Evolutionary conservation across 179 eudicot species (phyloP).

Genomic region (Drosera spatulata): DNA sequence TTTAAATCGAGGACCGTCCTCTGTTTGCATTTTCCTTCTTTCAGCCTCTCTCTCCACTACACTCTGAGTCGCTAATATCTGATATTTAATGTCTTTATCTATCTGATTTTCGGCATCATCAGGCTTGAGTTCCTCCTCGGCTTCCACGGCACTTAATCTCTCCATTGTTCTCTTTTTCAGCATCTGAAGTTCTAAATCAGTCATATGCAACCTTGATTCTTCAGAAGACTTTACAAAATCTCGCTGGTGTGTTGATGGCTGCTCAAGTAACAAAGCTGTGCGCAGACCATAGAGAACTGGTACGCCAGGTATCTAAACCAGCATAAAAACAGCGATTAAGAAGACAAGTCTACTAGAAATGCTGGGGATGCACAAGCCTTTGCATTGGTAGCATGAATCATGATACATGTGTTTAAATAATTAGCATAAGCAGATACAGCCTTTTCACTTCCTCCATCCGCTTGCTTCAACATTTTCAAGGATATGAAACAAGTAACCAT

Average conservation of each 20-base stretch:
- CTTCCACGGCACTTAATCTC: conserved; percentile 14
- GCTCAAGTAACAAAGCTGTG: conserved; percentile 63
- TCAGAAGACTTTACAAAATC: conserved; percentile 58
- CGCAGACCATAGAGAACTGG: conserved; percentile 71
- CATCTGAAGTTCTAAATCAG: conserved; percentile 44
- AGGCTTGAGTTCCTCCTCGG: conserved; percentile 20
- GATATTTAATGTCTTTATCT: conserved; percentile 14
- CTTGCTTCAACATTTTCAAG: too few species aligned
- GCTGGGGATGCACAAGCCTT: not conserved
- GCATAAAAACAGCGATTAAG: not conserved
- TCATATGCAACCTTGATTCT: conserved; percentile 57
- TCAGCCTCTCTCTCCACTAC: conserved; percentile 10
- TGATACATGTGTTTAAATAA: not conserved
- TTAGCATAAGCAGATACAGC: not conserved
- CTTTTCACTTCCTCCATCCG: not conserved
- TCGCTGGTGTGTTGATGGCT: conserved; percentile 51
- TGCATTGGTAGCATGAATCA: not conserved
- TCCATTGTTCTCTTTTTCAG: conserved; percentile 28
- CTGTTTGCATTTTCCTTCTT: conserved; percentile 20
- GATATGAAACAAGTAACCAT: too few species aligned
- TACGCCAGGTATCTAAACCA: conserved; percentile 62
- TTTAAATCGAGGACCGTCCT: conserved; percentile 57
- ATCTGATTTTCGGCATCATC: conserved; percentile 5
- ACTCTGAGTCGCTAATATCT: conserved; percentile 7
- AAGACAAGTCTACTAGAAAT: not conserved